Evolutionary conservation across 169 alveolate species (phyloP).

Genomic region (Toxoplasma gondii): DNA sequence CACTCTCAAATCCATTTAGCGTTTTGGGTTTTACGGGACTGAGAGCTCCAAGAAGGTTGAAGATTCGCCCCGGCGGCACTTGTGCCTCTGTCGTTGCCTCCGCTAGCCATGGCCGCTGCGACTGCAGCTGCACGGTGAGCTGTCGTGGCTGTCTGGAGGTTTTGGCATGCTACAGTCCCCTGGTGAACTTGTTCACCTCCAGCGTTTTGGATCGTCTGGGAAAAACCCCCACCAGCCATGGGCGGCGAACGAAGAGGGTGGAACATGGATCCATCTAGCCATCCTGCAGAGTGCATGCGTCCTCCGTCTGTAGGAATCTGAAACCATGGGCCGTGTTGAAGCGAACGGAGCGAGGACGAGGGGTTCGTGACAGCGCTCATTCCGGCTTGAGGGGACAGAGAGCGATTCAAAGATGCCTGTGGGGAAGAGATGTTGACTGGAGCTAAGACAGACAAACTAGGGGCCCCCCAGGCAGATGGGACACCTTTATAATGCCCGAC

Average conservation of each 20-base stretch:
- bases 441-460: too few species aligned
- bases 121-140: background rate
- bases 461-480: too few species aligned
- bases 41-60: background rate
- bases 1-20: background rate
- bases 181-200: background rate
- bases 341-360: too few species aligned
- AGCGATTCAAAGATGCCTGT: too few species aligned
- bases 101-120: background rate
- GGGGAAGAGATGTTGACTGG: too few species aligned
- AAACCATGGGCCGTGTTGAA: too few species aligned
- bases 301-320: too few species aligned
- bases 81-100: background rate
- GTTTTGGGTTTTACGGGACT: background rate
- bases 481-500: too few species aligned
- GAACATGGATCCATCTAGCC: background rate
- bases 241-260: background rate
- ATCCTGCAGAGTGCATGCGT: background rate
- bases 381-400: too few species aligned
- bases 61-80: background rate
- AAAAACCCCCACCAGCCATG: background rate
- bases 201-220: background rate
- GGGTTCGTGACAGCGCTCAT: too few species aligned
- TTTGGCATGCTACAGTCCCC: background rate
- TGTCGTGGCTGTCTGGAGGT: background rate